Percentiles rank a stretch among this genome's conserved stretches.
phyloP scores from a whole-genome alignment of 1,284 basidiomycete species.

The Puccinia hordei region DNA sequence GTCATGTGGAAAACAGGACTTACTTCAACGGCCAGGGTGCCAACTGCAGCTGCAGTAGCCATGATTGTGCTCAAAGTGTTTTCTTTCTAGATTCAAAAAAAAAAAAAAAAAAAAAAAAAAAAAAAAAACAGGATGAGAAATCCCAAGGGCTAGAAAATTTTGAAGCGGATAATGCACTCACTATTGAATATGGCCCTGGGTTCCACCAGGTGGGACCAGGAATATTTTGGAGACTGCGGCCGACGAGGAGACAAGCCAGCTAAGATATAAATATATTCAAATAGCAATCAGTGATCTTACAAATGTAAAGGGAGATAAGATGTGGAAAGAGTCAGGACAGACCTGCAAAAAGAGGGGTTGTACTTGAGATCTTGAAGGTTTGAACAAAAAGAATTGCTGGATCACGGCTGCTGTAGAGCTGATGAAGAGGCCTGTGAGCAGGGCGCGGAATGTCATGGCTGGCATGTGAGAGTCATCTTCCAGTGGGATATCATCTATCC shows the following conservation, averaged over 20 bases:
- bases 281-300: neutral
- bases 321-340: neutral
- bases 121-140: neutral
- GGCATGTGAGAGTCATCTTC: conserved; percentile 50
- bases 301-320: neutral
- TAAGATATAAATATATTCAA: too few relatives aligned
- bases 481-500: conserved; percentile 38
- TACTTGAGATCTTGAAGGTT: conserved; percentile 45
- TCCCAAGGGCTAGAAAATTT: neutral
- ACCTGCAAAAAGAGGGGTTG: conserved; percentile 50
- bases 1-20: neutral
- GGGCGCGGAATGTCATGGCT: conserved; percentile 31
- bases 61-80: conserved; percentile 45
- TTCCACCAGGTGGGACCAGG: conserved; percentile 50
- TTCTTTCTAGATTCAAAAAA: conserved; percentile 36
- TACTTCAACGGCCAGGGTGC: conserved; percentile 48
- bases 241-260: conserved; percentile 46
- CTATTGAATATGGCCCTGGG: conserved; percentile 44
- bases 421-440: conserved; percentile 45
- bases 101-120: too few relatives aligned
- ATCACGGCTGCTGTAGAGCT: conserved; percentile 47
- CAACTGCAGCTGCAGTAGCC: conserved; percentile 48
- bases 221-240: conserved; percentile 44
- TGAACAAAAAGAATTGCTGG: conserved; percentile 50
- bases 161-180: neutral